Base-by-base conservation (phyloP, 495 filamentous ascomycete genomes). In the Amniculicola lignicola region DNA sequence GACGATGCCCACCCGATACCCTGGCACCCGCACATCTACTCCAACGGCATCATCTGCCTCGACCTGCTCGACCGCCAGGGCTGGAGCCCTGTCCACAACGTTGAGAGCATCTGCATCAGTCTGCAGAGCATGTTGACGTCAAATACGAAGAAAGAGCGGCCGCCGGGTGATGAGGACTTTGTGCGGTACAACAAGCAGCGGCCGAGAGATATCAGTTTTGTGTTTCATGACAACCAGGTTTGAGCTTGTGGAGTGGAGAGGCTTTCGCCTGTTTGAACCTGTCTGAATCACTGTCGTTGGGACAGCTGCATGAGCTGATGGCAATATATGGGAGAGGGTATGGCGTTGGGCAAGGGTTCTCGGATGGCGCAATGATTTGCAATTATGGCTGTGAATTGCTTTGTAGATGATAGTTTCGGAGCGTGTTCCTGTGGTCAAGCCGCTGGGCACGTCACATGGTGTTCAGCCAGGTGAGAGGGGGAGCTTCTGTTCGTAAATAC, bases 41-140 rank as follows among this genome's bases (percentile, higher is more conserved):
- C 87, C 57, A 98, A 98, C 69, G 93, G 93, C 45, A 91, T 96
- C 68, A 98, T 98, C 66, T 98, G 93, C 64, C 85, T 98, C 19
- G 94, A 98, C 61, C 84, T 98, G 0, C 85, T 98, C 15, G 88
- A 90, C 51, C 74, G 73, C 2, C 83, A 87, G 43, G 93, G 94
- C 59, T 98, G 93, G 93, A 90, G 84, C 11, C 93, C 93, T 0
- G 92, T 97, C 9, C 94, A 97, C 69, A 97, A 90, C 24, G 93
- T 96, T 11, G 91, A 98, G 75, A 94, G 87, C 62, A 83, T 98
- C 38, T 95, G 90, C 76, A 93, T 98, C 83, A 95, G 90, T 69
- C 82, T 98, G 39, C 93, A 98, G 73, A 95, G 89, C 72, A 98
- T 98, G 93, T 70, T 98, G 64, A 96, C 93, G 0, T 87, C 90